phyloP scores from a whole-genome alignment of 345 rosid species.

The Cardamine chenopodiifolia region DNA sequence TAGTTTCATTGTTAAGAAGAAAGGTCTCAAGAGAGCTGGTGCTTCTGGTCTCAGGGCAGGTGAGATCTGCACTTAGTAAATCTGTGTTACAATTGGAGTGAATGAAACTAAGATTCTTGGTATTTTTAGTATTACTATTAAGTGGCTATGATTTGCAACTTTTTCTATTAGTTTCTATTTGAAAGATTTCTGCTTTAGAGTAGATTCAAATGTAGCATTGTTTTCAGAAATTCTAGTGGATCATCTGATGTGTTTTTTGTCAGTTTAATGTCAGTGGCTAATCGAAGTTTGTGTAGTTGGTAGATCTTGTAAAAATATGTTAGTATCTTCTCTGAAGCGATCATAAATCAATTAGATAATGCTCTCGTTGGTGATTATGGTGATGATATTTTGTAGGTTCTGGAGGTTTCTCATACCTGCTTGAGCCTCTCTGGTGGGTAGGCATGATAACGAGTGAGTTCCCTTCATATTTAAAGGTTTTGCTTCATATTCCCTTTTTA shows the following conservation, averaged over 20 bases:
- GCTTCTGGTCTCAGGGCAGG: constrained; percentile 79
- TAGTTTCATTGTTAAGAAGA: constrained; percentile 83
- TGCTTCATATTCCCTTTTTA: background rate
- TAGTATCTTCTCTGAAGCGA: background rate
- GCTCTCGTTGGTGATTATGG: background rate
- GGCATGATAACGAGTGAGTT: constrained; percentile 96
- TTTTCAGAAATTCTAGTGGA: background rate
- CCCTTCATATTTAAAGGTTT: constrained; percentile 25
- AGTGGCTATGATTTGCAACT: background rate
- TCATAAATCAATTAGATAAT: background rate
- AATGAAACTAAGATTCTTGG: too few relatives aligned
- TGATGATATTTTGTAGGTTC: constrained; percentile 50
- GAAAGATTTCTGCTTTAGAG: too few relatives aligned
- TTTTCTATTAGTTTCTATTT: too few relatives aligned
- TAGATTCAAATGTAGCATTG: background rate
- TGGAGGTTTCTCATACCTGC: constrained; percentile 87
- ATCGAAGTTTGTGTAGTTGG: background rate
- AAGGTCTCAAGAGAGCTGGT: constrained; percentile 75
- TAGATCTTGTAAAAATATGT: too few relatives aligned
- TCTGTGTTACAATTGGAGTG: too few relatives aligned
- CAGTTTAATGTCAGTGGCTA: background rate
- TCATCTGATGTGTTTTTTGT: background rate
- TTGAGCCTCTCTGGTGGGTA: constrained; percentile 93
- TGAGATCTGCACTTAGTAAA: constrained; percentile 16
- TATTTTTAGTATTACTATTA: too few relatives aligned